Evolutionary conservation across 331 rosid species (phyloP), one percentile per base, ranked within the genome.

Genomic region (Acacia pycnantha): DNA sequence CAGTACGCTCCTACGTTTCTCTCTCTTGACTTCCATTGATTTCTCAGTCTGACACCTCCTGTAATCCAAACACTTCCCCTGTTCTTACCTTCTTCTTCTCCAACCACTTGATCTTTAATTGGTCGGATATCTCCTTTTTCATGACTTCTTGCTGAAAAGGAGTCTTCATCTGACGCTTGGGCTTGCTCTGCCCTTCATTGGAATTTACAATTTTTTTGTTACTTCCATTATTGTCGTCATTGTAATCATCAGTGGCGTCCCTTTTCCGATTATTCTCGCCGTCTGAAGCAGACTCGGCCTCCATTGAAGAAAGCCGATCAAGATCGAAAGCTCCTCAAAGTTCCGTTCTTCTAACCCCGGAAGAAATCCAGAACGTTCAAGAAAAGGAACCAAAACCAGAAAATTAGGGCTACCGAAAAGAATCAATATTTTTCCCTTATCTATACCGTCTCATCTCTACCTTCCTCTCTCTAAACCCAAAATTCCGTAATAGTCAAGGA

Each of bases 141-240:
- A n/a, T n/a, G n/a, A n/a, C n/a, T n/a, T n/a, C n/a, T n/a, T n/a
- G 98, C 93, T 96, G 99, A 59, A 90, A 96, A 18, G 99, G 99
- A 27, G 99, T 96, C 86, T 96, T 96, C 99, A 96, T 94, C 92
- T 96, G 99, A 46, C 99, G 97, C 91, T 96, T 94, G 76, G 98
- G 97, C 84, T 89, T 96, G 93, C 94, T 89, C 73, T 84, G 93
- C 71, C 97, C 98, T 70, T 96, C 99, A 86, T 89, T 92, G 24
- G 98, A 96, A 91, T 89, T 94, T 62, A 79, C 84, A 61, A 86
- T 66, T 84, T 90, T 93, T 76, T 89, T 83, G 62, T 73, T 83
- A 29, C 94, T 86, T 35, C 86, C 91, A 85, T 82, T 82, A 48
- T 80, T 51, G 18, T 85, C 70, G 47, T 88, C 85, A 75, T 81